Base-by-base conservation (phyloP, 148 eudicot species). In the Camellia lanceoleosa region DNA sequence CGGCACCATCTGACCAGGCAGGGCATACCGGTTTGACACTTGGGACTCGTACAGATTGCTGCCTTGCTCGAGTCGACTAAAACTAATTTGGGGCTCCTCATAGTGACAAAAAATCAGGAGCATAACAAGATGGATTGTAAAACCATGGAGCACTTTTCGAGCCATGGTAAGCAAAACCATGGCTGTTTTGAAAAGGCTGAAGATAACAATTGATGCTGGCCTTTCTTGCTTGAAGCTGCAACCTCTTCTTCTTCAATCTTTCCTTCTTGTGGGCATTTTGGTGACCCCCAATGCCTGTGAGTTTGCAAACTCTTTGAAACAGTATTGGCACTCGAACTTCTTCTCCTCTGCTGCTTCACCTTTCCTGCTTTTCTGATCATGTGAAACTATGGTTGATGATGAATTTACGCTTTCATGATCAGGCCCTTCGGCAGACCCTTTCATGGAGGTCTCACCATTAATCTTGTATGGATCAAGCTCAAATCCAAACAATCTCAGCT, bases 221-320 rank as follows among this genome's bases (percentile, higher is more conserved):
- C 78, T 86, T 91, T 71, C 89, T 88, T 77, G 95, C 97, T 82
- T 93, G 97, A 71, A 93, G 82, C 66, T 95, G 96, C 83, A 95
- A 82, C 83, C 86, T 93, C 82, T 91, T 95, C 59, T 90, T 95
- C 87, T 88, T 93, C 90, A 91, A 69, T 75, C 98, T 88, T 59
- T 95, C 98, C 80, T 93, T 95, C 78, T 95, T 95, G 68, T 95
- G 98, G 2, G 97, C 98, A 76, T 95, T 95, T 78, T 95, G 98
- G 63, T 95, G 98, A 0, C 98, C 98, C 98, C 98, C 78, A 95
- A 83, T 2, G 98, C 98, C 76, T 95, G 98, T 1, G 98, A 95
- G 60, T 95, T 95, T 0, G 82, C 87, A 54, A 95, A 95, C 51
- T 82, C 87, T 74, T 95, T 95, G 44, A 83, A 84, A 76, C 98